Conservation (phyloP, 306 rosid genomes). For the Prunus armeniaca region DNA sequence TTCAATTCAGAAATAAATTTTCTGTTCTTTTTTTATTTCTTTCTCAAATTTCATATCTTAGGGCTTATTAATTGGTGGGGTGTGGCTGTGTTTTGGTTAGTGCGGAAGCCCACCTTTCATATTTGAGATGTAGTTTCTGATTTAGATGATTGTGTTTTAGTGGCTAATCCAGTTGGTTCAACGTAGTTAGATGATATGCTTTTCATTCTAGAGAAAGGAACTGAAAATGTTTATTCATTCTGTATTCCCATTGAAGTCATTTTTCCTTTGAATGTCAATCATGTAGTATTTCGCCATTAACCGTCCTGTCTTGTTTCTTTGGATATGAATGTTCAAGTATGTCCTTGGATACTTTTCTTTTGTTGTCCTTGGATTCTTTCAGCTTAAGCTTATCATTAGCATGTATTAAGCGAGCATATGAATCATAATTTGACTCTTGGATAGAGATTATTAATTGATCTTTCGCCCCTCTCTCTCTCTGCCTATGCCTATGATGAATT, state of each 20-base stretch:
- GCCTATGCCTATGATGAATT: too few relatives aligned
- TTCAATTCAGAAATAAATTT: slow-evolving; percentile 91
- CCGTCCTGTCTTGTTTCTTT: neutral
- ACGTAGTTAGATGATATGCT: slow-evolving; percentile 53
- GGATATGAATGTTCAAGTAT: neutral
- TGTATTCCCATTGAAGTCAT: slow-evolving; percentile 31
- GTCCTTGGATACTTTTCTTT: neutral
- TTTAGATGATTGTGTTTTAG: slow-evolving; percentile 62
- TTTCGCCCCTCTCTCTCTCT: too few relatives aligned
- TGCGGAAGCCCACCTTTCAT: slow-evolving; percentile 69
- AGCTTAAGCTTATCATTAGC: too few relatives aligned
- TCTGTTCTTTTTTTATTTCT: slow-evolving; percentile 27
- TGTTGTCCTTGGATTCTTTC: neutral
- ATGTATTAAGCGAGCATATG: too few relatives aligned
- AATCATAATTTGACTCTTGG: too few relatives aligned
- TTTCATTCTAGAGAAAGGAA: slow-evolving; percentile 47
- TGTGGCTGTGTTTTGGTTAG: slow-evolving; percentile 90
- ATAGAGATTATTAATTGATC: too few relatives aligned
- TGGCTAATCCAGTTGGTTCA: slow-evolving; percentile 58
- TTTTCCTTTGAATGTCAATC: neutral
- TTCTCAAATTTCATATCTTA: slow-evolving; percentile 47
- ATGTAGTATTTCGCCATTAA: neutral
- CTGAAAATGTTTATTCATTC: slow-evolving; percentile 47
- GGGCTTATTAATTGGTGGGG: slow-evolving; percentile 62
- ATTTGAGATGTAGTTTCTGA: slow-evolving; percentile 77